These are phyloP conservation scores for Trichosporon faecale DNA, from an alignment of 1,284 basidiomycete species.

Conservation along the genomic window DNA sequence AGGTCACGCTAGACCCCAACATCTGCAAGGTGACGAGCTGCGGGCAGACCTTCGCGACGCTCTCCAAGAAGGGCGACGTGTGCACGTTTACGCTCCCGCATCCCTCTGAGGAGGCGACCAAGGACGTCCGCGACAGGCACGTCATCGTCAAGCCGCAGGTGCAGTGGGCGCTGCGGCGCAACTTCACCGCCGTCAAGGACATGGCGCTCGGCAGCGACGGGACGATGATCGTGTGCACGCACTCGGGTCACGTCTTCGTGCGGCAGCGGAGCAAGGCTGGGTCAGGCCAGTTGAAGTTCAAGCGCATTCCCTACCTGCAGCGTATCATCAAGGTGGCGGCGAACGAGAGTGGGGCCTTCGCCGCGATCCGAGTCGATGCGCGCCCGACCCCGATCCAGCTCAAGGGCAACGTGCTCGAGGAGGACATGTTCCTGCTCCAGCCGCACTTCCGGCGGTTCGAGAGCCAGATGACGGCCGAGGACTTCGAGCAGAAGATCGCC, in stretches of 20 bases:
- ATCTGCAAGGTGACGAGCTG: slow-evolving; percentile 79
- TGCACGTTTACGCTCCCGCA: slow-evolving; percentile 71
- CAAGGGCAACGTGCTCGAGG: slow-evolving; percentile 61
- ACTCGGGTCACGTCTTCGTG: slow-evolving; percentile 90
- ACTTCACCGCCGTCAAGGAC: slow-evolving; percentile 82
- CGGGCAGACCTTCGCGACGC: slow-evolving; percentile 77
- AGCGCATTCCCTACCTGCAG: slow-evolving; percentile 76
- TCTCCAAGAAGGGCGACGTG: slow-evolving; percentile 84
- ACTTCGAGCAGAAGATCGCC: slow-evolving; percentile 34
- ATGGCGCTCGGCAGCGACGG: slow-evolving; percentile 86
- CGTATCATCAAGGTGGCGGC: slow-evolving; percentile 79
- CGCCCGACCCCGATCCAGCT: slow-evolving; percentile 61
- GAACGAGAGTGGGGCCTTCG: slow-evolving; percentile 85
- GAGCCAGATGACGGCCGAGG: slow-evolving; percentile 45
- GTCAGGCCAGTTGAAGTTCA: slow-evolving; percentile 73
- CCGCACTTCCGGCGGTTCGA: slow-evolving; percentile 57
- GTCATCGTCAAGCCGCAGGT: slow-evolving; percentile 72
- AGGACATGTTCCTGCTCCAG: slow-evolving; percentile 66
- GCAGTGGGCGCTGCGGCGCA: slow-evolving; percentile 84
- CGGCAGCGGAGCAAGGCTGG: slow-evolving; percentile 59
- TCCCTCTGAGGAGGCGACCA: slow-evolving; percentile 52
- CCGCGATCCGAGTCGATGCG: slow-evolving; percentile 75
- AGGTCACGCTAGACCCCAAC: slow-evolving; percentile 64
- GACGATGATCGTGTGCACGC: slow-evolving; percentile 85
- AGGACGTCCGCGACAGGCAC: slow-evolving; percentile 47